These are phyloP conservation scores for Microdochium bolleyi DNA, from an alignment of 2,329 filamentous ascomycete species.

Conservation along the genomic window DNA sequence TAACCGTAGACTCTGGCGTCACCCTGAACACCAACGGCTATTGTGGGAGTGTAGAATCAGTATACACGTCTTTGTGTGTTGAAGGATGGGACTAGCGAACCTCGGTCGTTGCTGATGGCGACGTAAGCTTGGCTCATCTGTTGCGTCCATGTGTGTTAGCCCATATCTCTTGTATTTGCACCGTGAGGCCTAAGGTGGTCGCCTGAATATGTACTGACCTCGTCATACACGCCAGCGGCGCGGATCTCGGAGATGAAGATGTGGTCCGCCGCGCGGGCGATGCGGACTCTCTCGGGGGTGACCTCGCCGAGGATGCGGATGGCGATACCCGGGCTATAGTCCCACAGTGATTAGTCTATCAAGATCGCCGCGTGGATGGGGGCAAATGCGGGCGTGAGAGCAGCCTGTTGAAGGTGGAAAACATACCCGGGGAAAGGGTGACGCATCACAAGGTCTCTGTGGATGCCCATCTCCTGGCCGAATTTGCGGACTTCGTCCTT, in stretches of 20 bases:
- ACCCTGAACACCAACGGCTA: slow-evolving; percentile 8
- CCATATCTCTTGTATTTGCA: not conserved
- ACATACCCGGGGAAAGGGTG: slow-evolving; percentile 64
- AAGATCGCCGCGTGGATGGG: too few relatives aligned
- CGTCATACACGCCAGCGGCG: slow-evolving; percentile 62
- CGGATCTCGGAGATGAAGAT: slow-evolving; percentile 75
- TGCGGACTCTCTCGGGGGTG: slow-evolving; percentile 69
- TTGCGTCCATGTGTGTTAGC: not conserved
- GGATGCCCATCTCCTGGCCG: slow-evolving; percentile 62
- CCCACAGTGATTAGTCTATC: too few relatives aligned
- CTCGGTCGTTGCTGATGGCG: slow-evolving; percentile 31
- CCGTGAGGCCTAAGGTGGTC: not conserved
- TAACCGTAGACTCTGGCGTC: slow-evolving; percentile 21
- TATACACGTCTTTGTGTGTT: slow-evolving; percentile 1
- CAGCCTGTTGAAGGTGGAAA: slow-evolving; percentile 17
- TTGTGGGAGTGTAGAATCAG: slow-evolving; percentile 26
- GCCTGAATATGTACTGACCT: slow-evolving; percentile 25
- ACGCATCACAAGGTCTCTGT: slow-evolving; percentile 67
- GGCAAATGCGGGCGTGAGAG: slow-evolving; percentile 36
- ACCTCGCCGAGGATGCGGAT: slow-evolving; percentile 81
- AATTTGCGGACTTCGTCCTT: slow-evolving; percentile 73
- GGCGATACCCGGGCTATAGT: slow-evolving; percentile 46
- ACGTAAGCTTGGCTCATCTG: slow-evolving; percentile 40
- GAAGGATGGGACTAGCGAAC: slow-evolving; percentile 6
- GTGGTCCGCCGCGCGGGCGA: slow-evolving; percentile 67